Conservation (phyloP, 768 basidiomycete genomes). For the Lactarius psammicola region DNA sequence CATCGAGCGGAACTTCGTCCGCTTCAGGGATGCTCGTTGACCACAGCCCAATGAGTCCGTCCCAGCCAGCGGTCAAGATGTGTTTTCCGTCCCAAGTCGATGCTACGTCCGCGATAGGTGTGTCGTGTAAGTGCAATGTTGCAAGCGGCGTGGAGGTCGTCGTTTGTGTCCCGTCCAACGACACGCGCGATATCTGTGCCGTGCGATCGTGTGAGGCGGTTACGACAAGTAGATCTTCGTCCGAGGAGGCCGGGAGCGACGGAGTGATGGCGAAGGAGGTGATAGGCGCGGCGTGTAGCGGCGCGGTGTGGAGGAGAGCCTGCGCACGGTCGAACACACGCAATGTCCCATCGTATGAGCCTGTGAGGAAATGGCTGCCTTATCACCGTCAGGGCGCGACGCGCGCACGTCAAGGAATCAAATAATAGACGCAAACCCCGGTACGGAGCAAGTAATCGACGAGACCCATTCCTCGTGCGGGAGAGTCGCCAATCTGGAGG, state of each 20-base stretch:
- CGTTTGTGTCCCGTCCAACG: slow-evolving; percentile 21
- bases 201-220: slow-evolving; percentile 80
- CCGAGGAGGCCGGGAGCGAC: slow-evolving; percentile 29
- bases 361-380: slow-evolving; percentile 66
- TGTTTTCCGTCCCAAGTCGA: slow-evolving; percentile 54
- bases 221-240: slow-evolving; percentile 47
- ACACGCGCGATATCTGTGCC: slow-evolving; percentile 50
- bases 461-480: slow-evolving; percentile 96
- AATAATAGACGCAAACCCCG: slow-evolving; percentile 43
- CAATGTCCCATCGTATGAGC: slow-evolving; percentile 77
- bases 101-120: slow-evolving; percentile 70
- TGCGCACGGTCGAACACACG: slow-evolving; percentile 73
- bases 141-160: slow-evolving; percentile 43
- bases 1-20: slow-evolving; percentile 61
- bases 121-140: slow-evolving; percentile 80
- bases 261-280: slow-evolving; percentile 63
- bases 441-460: slow-evolving; percentile 60
- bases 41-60: slow-evolving; percentile 82
- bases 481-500: slow-evolving; percentile 54
- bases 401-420: slow-evolving; percentile 5
- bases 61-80: slow-evolving; percentile 86
- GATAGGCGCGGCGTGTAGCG: slow-evolving; percentile 62
- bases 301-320: slow-evolving; percentile 48
- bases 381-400: slow-evolving; percentile 15
- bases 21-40: slow-evolving; percentile 56